Conservation (phyloP, 495 filamentous ascomycete species). For the Annulohypoxylon maeteangense region DNA sequence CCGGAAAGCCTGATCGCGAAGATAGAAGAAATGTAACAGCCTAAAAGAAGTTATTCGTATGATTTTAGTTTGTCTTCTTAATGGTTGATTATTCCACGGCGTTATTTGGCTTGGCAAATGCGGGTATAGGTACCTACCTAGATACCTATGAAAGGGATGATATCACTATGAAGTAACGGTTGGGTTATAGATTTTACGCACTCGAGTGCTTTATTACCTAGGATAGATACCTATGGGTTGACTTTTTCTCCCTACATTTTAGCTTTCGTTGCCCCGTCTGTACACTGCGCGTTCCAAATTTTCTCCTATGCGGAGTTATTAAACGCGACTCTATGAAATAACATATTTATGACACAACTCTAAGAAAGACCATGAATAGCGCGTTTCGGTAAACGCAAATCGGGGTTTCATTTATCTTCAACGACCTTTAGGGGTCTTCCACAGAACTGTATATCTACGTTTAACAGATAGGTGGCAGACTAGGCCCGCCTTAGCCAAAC, state of each 20-base stretch:
- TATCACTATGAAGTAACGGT: background rate
- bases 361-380: background rate
- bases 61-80: background rate
- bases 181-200: background rate
- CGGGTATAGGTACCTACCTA: no score
- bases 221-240: background rate
- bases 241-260: background rate
- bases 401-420: background rate
- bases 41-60: background rate
- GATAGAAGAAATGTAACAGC: conserved; percentile 2
- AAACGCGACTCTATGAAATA: background rate
- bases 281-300: background rate
- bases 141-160: background rate
- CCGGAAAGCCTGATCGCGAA: conserved; percentile 25
- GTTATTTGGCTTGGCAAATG: background rate
- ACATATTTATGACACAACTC: background rate
- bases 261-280: background rate
- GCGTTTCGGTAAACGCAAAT: background rate
- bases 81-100: background rate
- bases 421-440: background rate
- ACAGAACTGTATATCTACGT: background rate
- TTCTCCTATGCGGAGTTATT: background rate
- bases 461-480: background rate
- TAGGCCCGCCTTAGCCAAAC: background rate
- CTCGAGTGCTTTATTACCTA: background rate